Conservation (phyloP, 495 filamentous ascomycete genomes). For the Penicillium coprophilum region DNA sequence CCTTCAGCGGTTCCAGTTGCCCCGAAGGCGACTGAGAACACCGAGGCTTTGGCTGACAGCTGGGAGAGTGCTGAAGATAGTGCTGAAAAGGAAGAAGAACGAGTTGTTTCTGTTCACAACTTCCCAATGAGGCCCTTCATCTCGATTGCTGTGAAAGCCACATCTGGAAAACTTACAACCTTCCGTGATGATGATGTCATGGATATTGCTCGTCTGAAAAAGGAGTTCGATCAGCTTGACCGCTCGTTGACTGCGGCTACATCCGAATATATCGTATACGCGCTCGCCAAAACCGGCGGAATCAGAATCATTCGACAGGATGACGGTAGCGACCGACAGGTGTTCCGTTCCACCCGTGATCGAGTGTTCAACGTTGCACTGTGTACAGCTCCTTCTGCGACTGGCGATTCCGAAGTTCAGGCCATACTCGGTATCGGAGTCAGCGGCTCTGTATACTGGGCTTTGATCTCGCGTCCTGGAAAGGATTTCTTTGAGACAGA, state of each 20-base stretch:
- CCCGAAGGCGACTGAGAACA: conserved; percentile 56
- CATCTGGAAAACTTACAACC: conserved; percentile 42
- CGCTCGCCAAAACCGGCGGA: conserved; percentile 86
- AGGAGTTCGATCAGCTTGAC: conserved; percentile 96
- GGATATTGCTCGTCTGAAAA: conserved; percentile 89
- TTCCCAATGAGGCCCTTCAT: conserved; percentile 97
- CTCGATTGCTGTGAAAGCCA: conserved; percentile 58
- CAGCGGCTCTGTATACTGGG: conserved; percentile 93
- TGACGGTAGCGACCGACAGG: conserved; percentile 81
- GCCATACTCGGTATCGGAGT: conserved; percentile 88
- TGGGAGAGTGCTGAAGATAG: conserved; percentile 84
- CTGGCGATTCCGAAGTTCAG: conserved; percentile 57
- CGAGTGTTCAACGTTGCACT: conserved; percentile 92
- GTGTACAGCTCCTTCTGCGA: conserved; percentile 56
- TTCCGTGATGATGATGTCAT: conserved; percentile 72
- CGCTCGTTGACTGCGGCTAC: conserved; percentile 87
- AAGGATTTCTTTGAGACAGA: conserved; percentile 73
- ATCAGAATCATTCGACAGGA: conserved; percentile 91
- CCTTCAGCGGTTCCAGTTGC: conserved; percentile 56
- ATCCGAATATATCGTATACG: conserved; percentile 90
- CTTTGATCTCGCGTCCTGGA: conserved; percentile 65
- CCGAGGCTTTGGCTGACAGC: conserved; percentile 59
- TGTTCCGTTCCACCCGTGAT: conserved; percentile 84
- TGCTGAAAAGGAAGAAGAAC: conserved; percentile 63
- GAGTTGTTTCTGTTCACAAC: conserved; percentile 77